These are phyloP conservation scores for Acanthamoeba triangularis DNA, from an alignment of 208 protist species.

Conservation along the genomic window DNA sequence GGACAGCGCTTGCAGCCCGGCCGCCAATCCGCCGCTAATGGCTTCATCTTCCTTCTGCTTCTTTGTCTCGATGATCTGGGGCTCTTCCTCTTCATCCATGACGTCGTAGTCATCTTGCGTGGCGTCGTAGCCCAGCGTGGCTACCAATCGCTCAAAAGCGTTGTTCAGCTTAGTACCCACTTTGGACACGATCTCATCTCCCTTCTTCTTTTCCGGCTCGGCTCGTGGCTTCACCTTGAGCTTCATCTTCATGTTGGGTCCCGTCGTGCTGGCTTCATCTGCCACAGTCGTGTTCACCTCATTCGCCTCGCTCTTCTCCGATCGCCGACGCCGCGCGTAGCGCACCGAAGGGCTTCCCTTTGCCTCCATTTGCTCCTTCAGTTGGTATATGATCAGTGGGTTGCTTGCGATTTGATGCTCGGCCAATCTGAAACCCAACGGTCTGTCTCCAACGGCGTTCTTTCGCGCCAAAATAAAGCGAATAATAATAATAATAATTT, in stretches of 20 bases:
- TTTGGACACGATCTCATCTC: neutral
- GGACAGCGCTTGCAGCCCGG: conserved; percentile 6
- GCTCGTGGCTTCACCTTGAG: neutral
- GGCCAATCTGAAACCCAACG: neutral
- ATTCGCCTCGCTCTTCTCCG: neutral
- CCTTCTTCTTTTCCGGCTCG: neutral
- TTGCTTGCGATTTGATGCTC: too few relatives aligned
- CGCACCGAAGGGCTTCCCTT: neutral
- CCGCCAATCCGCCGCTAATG: neutral
- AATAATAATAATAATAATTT: neutral
- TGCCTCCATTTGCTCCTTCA: neutral
- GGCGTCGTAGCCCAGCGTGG: conserved; percentile 5
- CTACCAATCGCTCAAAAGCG: neutral
- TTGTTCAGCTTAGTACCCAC: neutral
- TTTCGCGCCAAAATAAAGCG: neutral
- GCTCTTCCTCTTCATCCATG: neutral
- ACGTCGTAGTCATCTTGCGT: neutral
- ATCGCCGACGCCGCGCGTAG: neutral
- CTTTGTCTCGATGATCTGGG: neutral
- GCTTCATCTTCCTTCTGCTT: neutral
- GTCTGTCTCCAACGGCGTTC: neutral
- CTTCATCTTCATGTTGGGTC: too few relatives aligned
- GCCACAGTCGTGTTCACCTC: too few relatives aligned
- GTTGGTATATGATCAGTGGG: too few relatives aligned
- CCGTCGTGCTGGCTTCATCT: too few relatives aligned